phyloP scores from a whole-genome alignment of 306 rosid genomes.

The Prunus fruticosa region DNA sequence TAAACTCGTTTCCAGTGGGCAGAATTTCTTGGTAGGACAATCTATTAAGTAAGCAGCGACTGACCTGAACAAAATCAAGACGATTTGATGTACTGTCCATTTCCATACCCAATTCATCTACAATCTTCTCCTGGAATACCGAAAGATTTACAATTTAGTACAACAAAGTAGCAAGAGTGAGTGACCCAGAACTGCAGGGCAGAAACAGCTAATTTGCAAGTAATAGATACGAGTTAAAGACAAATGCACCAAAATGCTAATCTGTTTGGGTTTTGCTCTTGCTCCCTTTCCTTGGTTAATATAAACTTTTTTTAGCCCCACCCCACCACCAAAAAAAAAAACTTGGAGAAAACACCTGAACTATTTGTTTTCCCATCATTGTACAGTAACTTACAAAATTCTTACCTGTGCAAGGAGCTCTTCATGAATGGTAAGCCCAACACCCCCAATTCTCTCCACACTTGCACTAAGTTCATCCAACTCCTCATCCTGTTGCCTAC shows the following conservation, averaged over 20 bases:
- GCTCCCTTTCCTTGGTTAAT: neutral
- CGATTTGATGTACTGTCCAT: conserved; percentile 96
- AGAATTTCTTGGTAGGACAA: neutral
- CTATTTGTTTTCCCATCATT: neutral
- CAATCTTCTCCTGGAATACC: conserved; percentile 72
- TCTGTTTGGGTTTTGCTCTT: neutral
- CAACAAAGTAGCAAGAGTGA: neutral
- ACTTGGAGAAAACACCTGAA: conserved; percentile 1
- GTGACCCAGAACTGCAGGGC: neutral
- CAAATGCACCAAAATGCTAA: conserved; percentile 5
- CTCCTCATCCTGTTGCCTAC: conserved; percentile 91
- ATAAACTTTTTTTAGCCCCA: neutral
- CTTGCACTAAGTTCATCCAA: conserved; percentile 92
- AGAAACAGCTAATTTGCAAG: neutral
- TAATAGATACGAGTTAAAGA: neutral
- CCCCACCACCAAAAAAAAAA: neutral
- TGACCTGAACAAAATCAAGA: conserved; percentile 94
- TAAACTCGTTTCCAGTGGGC: neutral
- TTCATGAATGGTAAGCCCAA: conserved; percentile 95
- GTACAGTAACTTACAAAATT: conserved; percentile 13
- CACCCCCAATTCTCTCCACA: conserved; percentile 93
- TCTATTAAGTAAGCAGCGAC: conserved; percentile 35
- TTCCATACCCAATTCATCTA: conserved; percentile 83
- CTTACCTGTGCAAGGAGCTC: conserved; percentile 88
- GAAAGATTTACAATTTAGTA: conserved; percentile 12